A percentile compares a stretch with the other conserved stretches of the same genome.
phyloP scores from a whole-genome alignment of 371 early-diverging fungal genomes.

The Zychaea mexicana region DNA sequence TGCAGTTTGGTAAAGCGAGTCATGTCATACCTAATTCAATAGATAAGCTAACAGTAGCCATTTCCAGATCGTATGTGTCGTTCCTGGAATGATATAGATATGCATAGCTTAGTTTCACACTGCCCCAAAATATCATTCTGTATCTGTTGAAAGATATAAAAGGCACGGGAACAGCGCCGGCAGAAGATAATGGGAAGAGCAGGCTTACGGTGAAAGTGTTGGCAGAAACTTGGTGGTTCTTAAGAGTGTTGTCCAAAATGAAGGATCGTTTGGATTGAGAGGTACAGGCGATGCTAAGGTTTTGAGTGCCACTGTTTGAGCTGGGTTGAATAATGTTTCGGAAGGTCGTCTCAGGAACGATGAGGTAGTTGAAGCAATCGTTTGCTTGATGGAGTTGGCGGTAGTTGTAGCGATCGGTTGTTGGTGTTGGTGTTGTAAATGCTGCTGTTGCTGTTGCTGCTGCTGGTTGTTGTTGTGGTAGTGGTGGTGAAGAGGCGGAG shows the following conservation, averaged over 20 bases:
- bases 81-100: slow-evolving; percentile 45
- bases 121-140: too few species aligned
- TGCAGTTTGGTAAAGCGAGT: too few species aligned
- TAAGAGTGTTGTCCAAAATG: slow-evolving; percentile 50
- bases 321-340: slow-evolving; percentile 37
- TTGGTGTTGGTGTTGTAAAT: slow-evolving; percentile 11
- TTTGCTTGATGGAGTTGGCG: slow-evolving; percentile 16
- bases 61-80: slow-evolving; percentile 75
- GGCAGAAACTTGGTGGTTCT: slow-evolving; percentile 51
- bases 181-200: background rate
- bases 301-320: slow-evolving; percentile 46
- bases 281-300: slow-evolving; percentile 41
- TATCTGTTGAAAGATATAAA: too few species aligned
- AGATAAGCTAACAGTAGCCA: slow-evolving; percentile 65
- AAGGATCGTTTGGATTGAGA: slow-evolving; percentile 24
- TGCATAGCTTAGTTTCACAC: background rate
- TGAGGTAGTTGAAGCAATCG: slow-evolving; percentile 20
- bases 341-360: slow-evolving; percentile 20
- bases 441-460: background rate
- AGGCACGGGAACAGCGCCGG: too few species aligned
- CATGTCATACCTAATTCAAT: slow-evolving; percentile 72
- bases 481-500: slow-evolving; percentile 1
- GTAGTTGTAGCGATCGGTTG: slow-evolving; percentile 1
- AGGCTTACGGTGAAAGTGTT: slow-evolving; percentile 45
- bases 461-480: background rate